Percentiles rank a stretch among this genome's conserved stretches.
These are phyloP conservation scores for Noccaea bulbosa DNA, from an alignment of 345 rosid genomes.

Conservation along the genomic window DNA sequence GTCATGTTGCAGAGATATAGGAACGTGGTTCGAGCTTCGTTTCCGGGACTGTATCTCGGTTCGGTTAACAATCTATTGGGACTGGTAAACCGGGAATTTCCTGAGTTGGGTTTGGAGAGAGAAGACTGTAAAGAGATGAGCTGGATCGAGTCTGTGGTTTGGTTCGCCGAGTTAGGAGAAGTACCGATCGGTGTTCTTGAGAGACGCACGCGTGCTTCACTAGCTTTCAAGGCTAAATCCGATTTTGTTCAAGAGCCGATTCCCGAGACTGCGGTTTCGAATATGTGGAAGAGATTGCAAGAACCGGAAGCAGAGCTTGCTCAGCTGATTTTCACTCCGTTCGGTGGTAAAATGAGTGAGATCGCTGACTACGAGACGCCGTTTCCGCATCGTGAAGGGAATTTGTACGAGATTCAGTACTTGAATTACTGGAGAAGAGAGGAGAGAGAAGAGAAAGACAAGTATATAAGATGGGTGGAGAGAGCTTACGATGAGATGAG, in stretches of 20 bases:
- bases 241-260: conserved; percentile 62
- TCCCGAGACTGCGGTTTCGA: conserved; percentile 27
- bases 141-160: conserved; percentile 53
- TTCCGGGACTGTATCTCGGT: conserved; percentile 54
- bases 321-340: conserved; percentile 54
- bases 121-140: conserved; percentile 51
- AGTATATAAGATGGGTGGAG: conserved; percentile 42
- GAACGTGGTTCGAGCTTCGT: conserved; percentile 39
- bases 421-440: conserved; percentile 52
- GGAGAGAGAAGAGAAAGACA: conserved; percentile 34
- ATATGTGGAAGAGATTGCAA: conserved; percentile 50
- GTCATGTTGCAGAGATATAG: conserved; percentile 40
- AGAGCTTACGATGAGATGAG: conserved; percentile 51
- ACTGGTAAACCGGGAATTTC: conserved; percentile 41
- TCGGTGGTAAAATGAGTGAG: conserved; percentile 71
- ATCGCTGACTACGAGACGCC: conserved; percentile 46
- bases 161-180: conserved; percentile 45
- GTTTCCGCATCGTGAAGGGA: conserved; percentile 61
- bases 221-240: conserved; percentile 59
- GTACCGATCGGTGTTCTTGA: conserved; percentile 40
- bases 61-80: conserved; percentile 29
- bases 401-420: conserved; percentile 60
- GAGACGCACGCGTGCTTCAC: conserved; percentile 21
- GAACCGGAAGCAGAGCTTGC: conserved; percentile 44
- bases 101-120: conserved; percentile 47